Percentiles rank a stretch among this genome's conserved stretches.
Conservation (phyloP, 1,139 yeast species). For the Suhomyces guaymorum region DNA sequence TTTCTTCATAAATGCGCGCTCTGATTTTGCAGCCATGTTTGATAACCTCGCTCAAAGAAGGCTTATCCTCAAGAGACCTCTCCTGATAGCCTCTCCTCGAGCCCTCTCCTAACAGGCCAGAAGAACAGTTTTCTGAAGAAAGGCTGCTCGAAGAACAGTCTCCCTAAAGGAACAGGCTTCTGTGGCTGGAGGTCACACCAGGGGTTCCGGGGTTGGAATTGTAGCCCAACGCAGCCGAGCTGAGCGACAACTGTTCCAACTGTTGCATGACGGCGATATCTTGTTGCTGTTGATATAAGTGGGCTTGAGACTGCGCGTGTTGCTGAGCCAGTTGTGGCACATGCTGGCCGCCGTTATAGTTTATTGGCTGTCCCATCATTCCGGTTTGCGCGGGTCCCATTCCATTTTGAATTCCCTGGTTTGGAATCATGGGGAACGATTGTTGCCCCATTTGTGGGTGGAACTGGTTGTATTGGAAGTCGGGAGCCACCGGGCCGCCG, state of each 20-base stretch:
- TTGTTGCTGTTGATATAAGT: constrained; percentile 22
- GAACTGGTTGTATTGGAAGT: constrained; percentile 9
- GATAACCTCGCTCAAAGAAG: no score
- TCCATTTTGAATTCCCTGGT: constrained; percentile 3
- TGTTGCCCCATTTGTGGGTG: constrained; percentile 10
- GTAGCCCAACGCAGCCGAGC: constrained; percentile 53
- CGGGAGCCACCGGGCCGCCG: constrained; percentile 6
- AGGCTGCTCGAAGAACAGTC: no score
- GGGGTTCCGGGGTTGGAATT: constrained; percentile 50
- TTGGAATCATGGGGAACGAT: constrained; percentile 6
- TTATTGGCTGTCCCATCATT: constrained; percentile 2
- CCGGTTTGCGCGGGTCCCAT: constrained; percentile 7
- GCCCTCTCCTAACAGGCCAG: no score
- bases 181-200: constrained; percentile 21
- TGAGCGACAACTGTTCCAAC: constrained; percentile 49
- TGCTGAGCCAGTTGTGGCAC: constrained; percentile 11
- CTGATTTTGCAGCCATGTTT: no score
- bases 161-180: constrained; percentile 25
- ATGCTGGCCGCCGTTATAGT: no score
- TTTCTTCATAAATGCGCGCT: no score
- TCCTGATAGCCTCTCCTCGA: no score
- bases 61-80: no score
- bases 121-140: no score
- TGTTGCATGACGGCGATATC: constrained; percentile 48
- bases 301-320: constrained; percentile 16